These are phyloP conservation scores for Entomortierella beljakovae DNA, from an alignment of 192 early-diverging fungal genomes.

Conservation along the genomic window DNA sequence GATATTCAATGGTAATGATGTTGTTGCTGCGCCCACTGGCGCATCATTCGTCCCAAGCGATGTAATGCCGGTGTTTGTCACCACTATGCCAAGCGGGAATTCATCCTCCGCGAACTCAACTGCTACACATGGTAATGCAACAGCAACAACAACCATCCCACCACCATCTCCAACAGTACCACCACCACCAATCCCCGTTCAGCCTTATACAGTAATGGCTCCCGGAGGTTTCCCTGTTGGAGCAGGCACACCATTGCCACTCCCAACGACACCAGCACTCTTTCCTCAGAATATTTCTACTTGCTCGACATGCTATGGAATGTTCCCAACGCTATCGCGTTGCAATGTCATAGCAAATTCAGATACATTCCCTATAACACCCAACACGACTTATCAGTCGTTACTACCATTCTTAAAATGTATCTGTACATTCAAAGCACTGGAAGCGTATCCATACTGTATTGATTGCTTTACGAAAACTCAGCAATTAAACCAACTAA, in stretches of 20 bases:
- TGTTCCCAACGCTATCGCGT: constrained; percentile 38
- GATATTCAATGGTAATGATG: constrained; percentile 25
- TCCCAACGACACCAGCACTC: constrained; percentile 31
- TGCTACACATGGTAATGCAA: background rate
- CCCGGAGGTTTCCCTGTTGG: constrained; percentile 4
- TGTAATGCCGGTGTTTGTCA: constrained; percentile 5
- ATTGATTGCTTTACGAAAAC: constrained; percentile 47
- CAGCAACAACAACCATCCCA: background rate
- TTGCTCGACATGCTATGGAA: constrained; percentile 43
- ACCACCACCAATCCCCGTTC: constrained; percentile 15
- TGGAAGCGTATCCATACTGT: constrained; percentile 45
- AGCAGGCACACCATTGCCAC: background rate
- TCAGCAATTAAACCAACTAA: constrained; percentile 24
- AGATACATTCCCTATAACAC: constrained; percentile 25
- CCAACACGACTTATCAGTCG: constrained; percentile 29
- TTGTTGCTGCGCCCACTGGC: constrained; percentile 1
- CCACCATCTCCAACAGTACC: constrained; percentile 12
- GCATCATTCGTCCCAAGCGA: constrained; percentile 12
- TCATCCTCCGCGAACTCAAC: background rate
- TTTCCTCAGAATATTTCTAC: constrained; percentile 49
- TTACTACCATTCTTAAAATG: constrained; percentile 40
- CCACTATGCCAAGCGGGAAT: background rate
- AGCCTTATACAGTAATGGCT: constrained; percentile 24
- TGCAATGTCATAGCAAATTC: constrained; percentile 44
- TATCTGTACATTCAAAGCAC: constrained; percentile 37